Base-by-base conservation (phyloP, 2,329 filamentous ascomycete species). In the Alternaria hordeiaustralica region DNA sequence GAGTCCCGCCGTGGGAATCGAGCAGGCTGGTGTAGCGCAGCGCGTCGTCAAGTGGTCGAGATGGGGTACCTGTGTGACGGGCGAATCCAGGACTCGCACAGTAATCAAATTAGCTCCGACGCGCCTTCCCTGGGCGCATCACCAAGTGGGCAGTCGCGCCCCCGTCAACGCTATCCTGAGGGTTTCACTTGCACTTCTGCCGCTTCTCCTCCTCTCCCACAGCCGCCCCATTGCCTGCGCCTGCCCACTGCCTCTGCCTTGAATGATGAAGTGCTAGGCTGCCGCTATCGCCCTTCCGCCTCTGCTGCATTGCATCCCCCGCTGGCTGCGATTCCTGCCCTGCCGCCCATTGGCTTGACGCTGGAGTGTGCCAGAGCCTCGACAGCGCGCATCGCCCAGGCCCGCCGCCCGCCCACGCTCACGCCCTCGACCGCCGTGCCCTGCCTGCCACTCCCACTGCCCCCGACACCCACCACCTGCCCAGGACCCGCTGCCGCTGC, bases 391-490 rank as follows among this genome's bases (percentile, higher is more conserved):
- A 63, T 67, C 64, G 68, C 66, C 69, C 68, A 61, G 47, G 46
- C 60, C 44, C 51, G 47, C 60, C 46, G 53, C 53, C 51, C 65
- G 58, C 65, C 69, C 67, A 63, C 66, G 68, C 66, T 67, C 71
- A 45, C 58, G 33, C 45, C 61, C 64, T 55, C 63, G 66, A 64
- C 74, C 71, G 67, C 73, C 71, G 71, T 70, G 61, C 68, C 71
- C 68, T 63, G 25, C 60, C 71, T 64, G 65, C 60, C 18, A 15
- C 49, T 69, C 62, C 67, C 72, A 76, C 75, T 74, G 73, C 72
- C 66, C 67, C 76, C 64, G 51, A 53, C 69, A 53, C 56, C 69
- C 62, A 62, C 66, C 66, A 71, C 70, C 67, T 67, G 62, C 67
- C 71, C 64, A 61, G 65, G 65, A 63, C 55, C 62, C 61, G 47